phyloP scores from a whole-genome alignment of 2,329 filamentous ascomycete species.

The Pseudogymnoascus sp. region DNA sequence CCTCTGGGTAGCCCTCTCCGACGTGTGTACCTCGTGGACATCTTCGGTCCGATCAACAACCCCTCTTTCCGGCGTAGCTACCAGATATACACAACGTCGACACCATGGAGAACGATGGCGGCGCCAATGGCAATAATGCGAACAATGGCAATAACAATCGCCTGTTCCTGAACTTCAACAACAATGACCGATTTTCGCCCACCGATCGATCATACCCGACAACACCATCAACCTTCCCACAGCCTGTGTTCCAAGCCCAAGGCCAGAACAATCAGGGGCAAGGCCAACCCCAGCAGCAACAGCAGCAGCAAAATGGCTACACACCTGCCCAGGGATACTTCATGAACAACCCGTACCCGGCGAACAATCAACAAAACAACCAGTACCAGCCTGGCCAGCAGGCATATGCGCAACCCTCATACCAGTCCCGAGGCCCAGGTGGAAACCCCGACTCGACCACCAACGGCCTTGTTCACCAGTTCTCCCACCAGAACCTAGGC shows the following conservation, averaged over 20 bases:
- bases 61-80: conserved; percentile 4
- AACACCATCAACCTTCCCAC: conserved; percentile 92
- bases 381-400: conserved; percentile 49
- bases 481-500: conserved; percentile 91
- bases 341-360: conserved; percentile 51
- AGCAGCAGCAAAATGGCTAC: conserved; percentile 40
- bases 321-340: conserved; percentile 51
- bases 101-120: conserved; percentile 7
- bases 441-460: conserved; percentile 71
- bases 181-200: conserved; percentile 56
- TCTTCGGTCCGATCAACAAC: conserved; percentile 3
- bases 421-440: conserved; percentile 45
- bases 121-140: conserved; percentile 23
- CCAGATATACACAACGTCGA: background rate
- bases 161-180: conserved; percentile 61
- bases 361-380: conserved; percentile 32
- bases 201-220: conserved; percentile 67
- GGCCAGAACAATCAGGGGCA: conserved; percentile 34
- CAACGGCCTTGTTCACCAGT: conserved; percentile 88
- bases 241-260: conserved; percentile 60
- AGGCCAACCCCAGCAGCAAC: conserved; percentile 32
- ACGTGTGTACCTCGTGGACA: conserved; percentile 3
- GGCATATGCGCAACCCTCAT: conserved; percentile 46
- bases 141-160: conserved; percentile 41
- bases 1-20: conserved; percentile 7